Percentiles rank a stretch among this genome's conserved stretches.
phyloP scores from a whole-genome alignment of 331 rosid genomes.

The Cydonia oblonga region DNA sequence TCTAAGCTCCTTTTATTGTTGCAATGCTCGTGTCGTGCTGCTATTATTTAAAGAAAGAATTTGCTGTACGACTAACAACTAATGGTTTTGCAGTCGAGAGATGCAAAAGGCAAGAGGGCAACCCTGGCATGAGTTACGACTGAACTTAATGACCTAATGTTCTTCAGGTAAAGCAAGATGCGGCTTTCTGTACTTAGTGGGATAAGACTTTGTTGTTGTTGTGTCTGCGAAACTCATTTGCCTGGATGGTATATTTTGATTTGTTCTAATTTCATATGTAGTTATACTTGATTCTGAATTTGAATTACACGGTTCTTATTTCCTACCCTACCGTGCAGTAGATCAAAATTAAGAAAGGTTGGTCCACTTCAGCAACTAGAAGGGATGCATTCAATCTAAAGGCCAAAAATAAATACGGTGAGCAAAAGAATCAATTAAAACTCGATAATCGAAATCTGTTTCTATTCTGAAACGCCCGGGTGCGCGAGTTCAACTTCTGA shows the following conservation, averaged over 20 bases:
- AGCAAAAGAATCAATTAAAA: too few relatives aligned
- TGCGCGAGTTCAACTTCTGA: too few relatives aligned
- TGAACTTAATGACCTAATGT: not conserved
- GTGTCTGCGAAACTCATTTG: not conserved
- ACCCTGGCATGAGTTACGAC: conserved; percentile 56
- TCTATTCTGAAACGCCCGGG: too few relatives aligned
- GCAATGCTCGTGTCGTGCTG: not conserved
- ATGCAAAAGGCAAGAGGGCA: conserved; percentile 84
- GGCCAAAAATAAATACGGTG: too few relatives aligned
- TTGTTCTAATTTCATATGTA: not conserved
- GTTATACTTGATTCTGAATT: not conserved
- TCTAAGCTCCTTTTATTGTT: not conserved
- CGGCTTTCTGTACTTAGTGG: not conserved
- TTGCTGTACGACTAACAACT: not conserved
- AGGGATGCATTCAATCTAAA: not conserved
- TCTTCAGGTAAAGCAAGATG: not conserved
- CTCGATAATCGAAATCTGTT: too few relatives aligned
- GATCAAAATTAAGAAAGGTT: not conserved
- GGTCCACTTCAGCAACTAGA: not conserved
- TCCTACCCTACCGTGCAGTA: not conserved
- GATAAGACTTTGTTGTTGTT: not conserved
- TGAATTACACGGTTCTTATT: not conserved
- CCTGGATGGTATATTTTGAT: not conserved
- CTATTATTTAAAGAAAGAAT: not conserved
- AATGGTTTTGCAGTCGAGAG: conserved; percentile 71